phyloP scores from a whole-genome alignment of 345 rosid species.

The Acer saccharum region DNA sequence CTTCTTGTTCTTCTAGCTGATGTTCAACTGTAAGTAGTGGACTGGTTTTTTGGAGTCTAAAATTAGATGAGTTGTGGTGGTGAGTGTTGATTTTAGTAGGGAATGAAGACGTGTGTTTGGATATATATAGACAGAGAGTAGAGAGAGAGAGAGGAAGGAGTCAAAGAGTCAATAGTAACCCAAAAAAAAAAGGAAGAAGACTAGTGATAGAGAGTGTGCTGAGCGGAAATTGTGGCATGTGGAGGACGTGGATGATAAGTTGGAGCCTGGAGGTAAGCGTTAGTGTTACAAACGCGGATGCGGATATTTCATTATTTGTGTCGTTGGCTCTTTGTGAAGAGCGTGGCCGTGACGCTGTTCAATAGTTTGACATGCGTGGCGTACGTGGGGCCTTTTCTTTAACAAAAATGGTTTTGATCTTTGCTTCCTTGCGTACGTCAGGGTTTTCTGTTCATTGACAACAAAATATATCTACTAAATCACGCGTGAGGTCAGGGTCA shows the following conservation, averaged over 20 bases:
- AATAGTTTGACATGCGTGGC: neutral
- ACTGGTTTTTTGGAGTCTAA: neutral
- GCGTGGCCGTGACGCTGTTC: constrained; percentile 7
- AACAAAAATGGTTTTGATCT: neutral
- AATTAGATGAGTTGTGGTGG: neutral
- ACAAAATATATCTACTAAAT: neutral
- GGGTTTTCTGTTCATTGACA: neutral
- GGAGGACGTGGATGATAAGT: neutral
- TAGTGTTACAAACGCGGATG: constrained; percentile 22
- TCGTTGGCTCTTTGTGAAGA: neutral
- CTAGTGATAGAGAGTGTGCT: neutral
- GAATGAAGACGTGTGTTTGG: neutral
- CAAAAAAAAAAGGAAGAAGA: neutral
- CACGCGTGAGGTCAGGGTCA: too few species aligned
- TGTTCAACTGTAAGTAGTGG: neutral
- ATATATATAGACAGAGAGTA: neutral
- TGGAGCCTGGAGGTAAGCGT: neutral
- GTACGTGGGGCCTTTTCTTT: neutral
- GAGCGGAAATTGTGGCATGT: neutral
- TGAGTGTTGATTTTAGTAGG: neutral
- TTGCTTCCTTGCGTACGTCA: neutral
- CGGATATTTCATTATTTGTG: neutral
- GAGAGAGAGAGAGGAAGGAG: neutral
- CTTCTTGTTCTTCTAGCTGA: too few species aligned
- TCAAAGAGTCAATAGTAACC: constrained; percentile 11